Base-by-base conservation (phyloP, 202 grass and related monocot species). In the Elaeis oleifera region DNA sequence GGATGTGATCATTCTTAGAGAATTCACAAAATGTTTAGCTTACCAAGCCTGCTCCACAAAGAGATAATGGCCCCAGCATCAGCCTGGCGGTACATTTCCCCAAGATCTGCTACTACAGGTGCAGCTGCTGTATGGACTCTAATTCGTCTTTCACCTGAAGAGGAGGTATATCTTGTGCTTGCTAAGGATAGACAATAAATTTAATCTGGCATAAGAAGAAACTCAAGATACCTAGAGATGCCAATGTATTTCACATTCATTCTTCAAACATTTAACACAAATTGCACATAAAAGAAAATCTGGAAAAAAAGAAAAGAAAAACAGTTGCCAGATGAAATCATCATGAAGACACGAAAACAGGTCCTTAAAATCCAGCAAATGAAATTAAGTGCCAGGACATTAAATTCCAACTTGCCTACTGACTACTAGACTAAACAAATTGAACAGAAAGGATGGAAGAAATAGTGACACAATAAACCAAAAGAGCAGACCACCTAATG, bases 1-100 rank as follows among this genome's bases (percentile, higher is more conserved):
- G 6, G 9, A 56, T 56, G 54, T 23, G 11, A 44, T 44, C 36
- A 44, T 14, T 44, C 36, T 13, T 44, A 44, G 1, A 13, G 9
- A 44, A 44, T 44, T 44, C 36, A 44, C 36, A 44, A 56, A 15
- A 56, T 55, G 18, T 39, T 22, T 23, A n/a, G 82, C 88, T 86
- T 56, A 99, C 94, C 88, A 26, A 78, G 79, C 73, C 94, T 81
- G 74, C 79, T 72, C 64, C 94, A 63, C 64, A 99, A 58, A 51
- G 85, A 92, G 23, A 94, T 61, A 65, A 94, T 76, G 62, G 94
- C 85, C 18, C 88, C 88, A 60, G 88, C 87, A 78, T 99, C 94
- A 75, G 94, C 88, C 72, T 99, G 88, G 59, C 80, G 82, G 74
- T 99, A 99, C 88, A 99, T 99, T 83, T 99, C 94, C 79, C 74